Evolutionary conservation across 768 basidiomycete species (phyloP).

Genomic region (Coprinopsis marcescibilis): DNA sequence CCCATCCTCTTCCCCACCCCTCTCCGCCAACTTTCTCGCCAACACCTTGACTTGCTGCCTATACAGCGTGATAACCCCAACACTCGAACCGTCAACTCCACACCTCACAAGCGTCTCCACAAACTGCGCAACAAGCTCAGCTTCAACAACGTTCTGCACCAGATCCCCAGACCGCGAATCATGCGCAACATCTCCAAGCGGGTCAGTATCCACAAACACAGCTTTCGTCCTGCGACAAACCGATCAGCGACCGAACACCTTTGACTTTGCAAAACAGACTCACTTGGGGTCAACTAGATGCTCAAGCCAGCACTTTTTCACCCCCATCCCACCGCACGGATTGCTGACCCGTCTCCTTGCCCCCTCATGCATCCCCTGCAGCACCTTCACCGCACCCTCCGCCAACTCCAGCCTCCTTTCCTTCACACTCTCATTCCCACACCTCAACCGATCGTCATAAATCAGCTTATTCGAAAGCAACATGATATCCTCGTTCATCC

Average conservation of each 20-base stretch:
- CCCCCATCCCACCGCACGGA: conserved; percentile 5
- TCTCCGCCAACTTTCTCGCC: conserved; percentile 46
- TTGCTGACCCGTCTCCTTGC: conserved; percentile 1
- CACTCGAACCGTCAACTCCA: conserved; percentile 63
- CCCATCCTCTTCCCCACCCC: not conserved
- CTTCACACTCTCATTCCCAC: conserved; percentile 73
- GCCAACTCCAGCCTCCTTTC: conserved; percentile 51
- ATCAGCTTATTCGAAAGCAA: conserved; percentile 15
- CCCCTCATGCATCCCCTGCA: conserved; percentile 38
- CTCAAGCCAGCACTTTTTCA: conserved; percentile 63
- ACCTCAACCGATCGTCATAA: conserved; percentile 29
- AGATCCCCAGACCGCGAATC: conserved; percentile 85
- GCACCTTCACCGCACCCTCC: conserved; percentile 28
- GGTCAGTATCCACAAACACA: conserved; percentile 92
- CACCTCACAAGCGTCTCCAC: conserved; percentile 55
- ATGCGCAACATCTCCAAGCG: conserved; percentile 48
- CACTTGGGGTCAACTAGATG: conserved; percentile 60
- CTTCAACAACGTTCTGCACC: conserved; percentile 86
- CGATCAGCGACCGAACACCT: conserved; percentile 5
- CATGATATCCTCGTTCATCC: conserved; percentile 64
- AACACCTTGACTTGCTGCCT: conserved; percentile 94
- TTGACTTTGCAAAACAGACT: conserved; percentile 15
- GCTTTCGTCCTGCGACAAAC: conserved; percentile 62
- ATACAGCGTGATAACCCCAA: conserved; percentile 89
- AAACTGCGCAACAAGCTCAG: conserved; percentile 59